Conservation (phyloP, 805 yeast genomes). For the Grigorovia jiainica region DNA sequence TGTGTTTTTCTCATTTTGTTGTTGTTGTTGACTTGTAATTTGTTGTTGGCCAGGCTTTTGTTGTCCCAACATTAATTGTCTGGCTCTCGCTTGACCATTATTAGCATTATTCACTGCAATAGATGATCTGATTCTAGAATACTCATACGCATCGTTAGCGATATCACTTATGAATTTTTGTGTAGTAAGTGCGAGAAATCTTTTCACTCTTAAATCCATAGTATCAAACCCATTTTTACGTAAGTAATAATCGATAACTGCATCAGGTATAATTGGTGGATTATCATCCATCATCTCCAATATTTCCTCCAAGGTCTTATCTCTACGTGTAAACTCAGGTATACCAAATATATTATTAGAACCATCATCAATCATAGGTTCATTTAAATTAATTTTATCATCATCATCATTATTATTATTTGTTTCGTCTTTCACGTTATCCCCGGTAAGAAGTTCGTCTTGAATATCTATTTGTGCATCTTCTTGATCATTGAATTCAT, state of each 20-base stretch:
- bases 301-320: conserved; percentile 75
- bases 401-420: conserved; percentile 4
- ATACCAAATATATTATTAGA: conserved; percentile 36
- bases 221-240: conserved; percentile 79
- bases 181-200: conserved; percentile 87
- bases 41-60: conserved; percentile 36
- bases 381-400: conserved; percentile 3
- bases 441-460: conserved; percentile 13
- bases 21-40: conserved; percentile 32
- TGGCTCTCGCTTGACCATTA: conserved; percentile 78
- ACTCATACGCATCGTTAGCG: conserved; percentile 94
- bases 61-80: conserved; percentile 65
- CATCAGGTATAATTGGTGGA: conserved; percentile 94
- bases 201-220: conserved; percentile 65
- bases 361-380: conserved; percentile 20
- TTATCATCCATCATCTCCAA: conserved; percentile 85
- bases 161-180: conserved; percentile 91
- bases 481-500: conserved; percentile 29
- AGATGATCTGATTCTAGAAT: conserved; percentile 82
- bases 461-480: conserved; percentile 20
- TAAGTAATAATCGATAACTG: conserved; percentile 87
- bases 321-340: conserved; percentile 66
- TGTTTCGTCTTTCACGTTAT: conserved; percentile 7
- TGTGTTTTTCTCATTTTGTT: conserved; percentile 32
- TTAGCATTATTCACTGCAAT: conserved; percentile 78